Evolutionary conservation across 331 rosid genomes (phyloP).

Genomic region (Ulmus americana): DNA sequence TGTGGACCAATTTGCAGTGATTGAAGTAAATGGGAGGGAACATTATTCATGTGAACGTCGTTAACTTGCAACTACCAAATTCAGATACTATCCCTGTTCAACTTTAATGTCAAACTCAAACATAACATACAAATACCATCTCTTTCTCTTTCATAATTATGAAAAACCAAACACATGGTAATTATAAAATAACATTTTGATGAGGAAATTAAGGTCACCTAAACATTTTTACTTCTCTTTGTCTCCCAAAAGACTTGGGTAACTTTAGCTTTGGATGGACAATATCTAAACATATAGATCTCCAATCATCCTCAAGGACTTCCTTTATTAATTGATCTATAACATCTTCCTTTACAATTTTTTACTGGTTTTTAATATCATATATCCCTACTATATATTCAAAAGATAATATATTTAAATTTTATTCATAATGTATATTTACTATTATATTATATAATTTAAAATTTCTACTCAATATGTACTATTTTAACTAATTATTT

Average conservation of each 20-base stretch:
- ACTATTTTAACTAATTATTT: too few relatives aligned
- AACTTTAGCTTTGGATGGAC: conserved; percentile 16
- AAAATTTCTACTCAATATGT: too few relatives aligned
- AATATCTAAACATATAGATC: conserved; percentile 7
- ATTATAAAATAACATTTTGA: neutral
- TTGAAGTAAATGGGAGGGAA: conserved; percentile 84
- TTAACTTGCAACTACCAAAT: conserved; percentile 76
- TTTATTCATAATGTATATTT: too few relatives aligned
- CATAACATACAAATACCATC: conserved; percentile 27
- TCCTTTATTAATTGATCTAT: neutral
- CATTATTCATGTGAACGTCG: conserved; percentile 92
- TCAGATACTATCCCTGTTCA: conserved; percentile 45
- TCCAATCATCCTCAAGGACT: conserved; percentile 4
- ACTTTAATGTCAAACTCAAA: conserved; percentile 51
- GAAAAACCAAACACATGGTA: conserved; percentile 24
- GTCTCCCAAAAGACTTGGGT: conserved; percentile 7
- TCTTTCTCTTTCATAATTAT: conserved; percentile 32
- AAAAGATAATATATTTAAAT: too few relatives aligned
- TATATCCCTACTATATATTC: too few relatives aligned
- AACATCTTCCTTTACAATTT: neutral
- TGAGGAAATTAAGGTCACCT: neutral
- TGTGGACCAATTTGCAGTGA: conserved; percentile 70
- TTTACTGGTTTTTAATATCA: conserved; percentile 1
- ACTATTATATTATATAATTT: too few relatives aligned
- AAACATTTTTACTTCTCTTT: neutral